Base-by-base conservation (phyloP, 768 basidiomycete species). In the Boletus huronensis region DNA sequence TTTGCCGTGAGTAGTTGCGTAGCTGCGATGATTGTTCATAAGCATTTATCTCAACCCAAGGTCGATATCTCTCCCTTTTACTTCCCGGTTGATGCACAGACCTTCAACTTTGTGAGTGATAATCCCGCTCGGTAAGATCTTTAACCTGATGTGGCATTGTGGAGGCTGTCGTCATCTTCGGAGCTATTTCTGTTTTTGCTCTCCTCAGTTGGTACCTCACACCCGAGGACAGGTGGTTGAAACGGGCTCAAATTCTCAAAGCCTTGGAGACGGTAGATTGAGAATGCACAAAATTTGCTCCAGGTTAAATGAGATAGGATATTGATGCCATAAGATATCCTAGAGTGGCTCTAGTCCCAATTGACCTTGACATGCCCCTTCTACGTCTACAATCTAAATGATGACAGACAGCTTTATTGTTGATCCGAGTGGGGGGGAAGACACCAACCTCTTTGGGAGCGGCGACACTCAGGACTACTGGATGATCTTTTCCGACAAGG, bases 61-160 rank as follows among this genome's bases (percentile, higher is more conserved):
- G 85, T 88, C 58, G 83, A 87, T 76, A 76, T 90, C 50, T 93
- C 93, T 25, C 93, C 93, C 1, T 95, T 93, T 77, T 82, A 77
- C 69, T 96, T 90, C 76, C 93, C 93, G 1, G 87, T 91, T 28
- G 83, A 76, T 10, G 78, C 86, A 0, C 70, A 81, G 55, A 86
- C 79, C 2, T 92, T 95, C 77, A 96, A 96, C 71, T 95, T 91
- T 64, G 90, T 91, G 57, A 71, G 87, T 79, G 14, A 23, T 2
- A 6, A 40, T 5, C 36, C 46, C 19, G 19, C 41, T 44, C n/a
- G 26, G 16, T 34, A n/a, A n/a, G 13, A 21, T 26, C 13, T 32
- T 49, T 55, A 36, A 34, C 34, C 55, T 59, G 44, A 72, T 46
- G 40, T 40, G n/a, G 19, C 3, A n/a, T 42, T 39, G 16, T 52